These are phyloP conservation scores for Boehmeria nivea DNA, from an alignment of 306 rosid genomes.

Conservation along the genomic window DNA sequence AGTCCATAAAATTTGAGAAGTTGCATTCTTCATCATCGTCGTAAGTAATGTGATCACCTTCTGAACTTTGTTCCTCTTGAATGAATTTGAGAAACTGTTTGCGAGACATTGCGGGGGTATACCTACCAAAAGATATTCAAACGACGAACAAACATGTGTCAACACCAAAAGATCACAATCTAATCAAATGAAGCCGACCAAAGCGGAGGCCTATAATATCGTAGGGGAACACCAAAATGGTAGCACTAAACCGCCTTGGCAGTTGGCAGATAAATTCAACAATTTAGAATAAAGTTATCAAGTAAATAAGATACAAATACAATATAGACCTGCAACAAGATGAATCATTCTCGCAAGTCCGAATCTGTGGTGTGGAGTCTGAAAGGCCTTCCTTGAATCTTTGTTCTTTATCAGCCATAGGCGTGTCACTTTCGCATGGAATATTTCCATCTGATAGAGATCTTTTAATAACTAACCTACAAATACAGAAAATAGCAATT, in stretches of 20 bases:
- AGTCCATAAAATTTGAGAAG: conserved; percentile 69
- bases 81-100: conserved; percentile 42
- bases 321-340: conserved; percentile 61
- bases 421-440: conserved; percentile 40
- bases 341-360: conserved; percentile 44
- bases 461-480: conserved; percentile 72
- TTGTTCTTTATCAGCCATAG: conserved; percentile 31
- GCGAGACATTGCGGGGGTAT: conserved; percentile 33
- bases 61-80: conserved; percentile 44
- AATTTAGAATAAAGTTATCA: too few relatives aligned
- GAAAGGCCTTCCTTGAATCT: conserved; percentile 29
- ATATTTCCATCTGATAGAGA: conserved; percentile 88
- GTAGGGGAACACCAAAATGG: too few relatives aligned
- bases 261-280: too few relatives aligned
- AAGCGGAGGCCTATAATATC: too few relatives aligned
- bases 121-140: conserved; percentile 14
- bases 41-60: conserved; percentile 43
- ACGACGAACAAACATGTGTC: background rate
- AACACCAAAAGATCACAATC: conserved; percentile 6
- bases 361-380: conserved; percentile 47
- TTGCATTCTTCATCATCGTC: conserved; percentile 65
- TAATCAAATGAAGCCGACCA: conserved; percentile 2
- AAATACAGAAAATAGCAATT: conserved; percentile 58
- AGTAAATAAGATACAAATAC: conserved; percentile 15
- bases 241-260: too few relatives aligned